A percentile compares a stretch with the other conserved stretches of the same genome.
These are phyloP conservation scores for Tolypocladium amazonense DNA, from an alignment of 2,329 filamentous ascomycete species.

Conservation along the genomic window DNA sequence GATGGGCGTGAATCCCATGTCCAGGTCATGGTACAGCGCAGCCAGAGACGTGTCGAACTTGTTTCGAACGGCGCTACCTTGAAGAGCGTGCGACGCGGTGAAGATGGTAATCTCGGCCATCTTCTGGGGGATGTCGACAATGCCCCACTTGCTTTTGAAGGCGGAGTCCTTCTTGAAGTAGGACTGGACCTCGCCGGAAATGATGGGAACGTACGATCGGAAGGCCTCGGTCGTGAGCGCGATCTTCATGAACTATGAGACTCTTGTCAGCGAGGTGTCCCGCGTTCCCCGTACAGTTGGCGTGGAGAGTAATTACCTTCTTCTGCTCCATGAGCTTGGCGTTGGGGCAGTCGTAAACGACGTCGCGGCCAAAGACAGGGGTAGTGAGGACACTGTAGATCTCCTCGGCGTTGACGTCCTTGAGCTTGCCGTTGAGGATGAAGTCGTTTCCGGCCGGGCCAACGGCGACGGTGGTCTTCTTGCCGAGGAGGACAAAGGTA, in stretches of 20 bases:
- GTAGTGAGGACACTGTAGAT: constrained; percentile 72
- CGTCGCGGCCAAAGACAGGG: constrained; percentile 69
- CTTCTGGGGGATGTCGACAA: constrained; percentile 59
- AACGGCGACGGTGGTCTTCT: constrained; percentile 79
- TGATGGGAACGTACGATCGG: constrained; percentile 66
- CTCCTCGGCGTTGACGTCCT: constrained; percentile 83
- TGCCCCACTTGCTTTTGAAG: constrained; percentile 59
- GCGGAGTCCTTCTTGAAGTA: constrained; percentile 58
- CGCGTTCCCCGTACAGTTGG: background rate
- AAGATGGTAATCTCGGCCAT: constrained; percentile 87
- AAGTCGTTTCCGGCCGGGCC: constrained; percentile 81
- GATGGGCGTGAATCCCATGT: constrained; percentile 80
- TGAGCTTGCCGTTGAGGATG: constrained; percentile 82
- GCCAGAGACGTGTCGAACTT: constrained; percentile 75
- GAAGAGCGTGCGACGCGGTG: constrained; percentile 75
- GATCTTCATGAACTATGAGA: constrained; percentile 62
- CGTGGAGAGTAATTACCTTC: constrained; percentile 48
- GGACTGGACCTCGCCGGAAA: constrained; percentile 60
- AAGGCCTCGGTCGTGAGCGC: constrained; percentile 68
- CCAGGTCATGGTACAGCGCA: constrained; percentile 75
- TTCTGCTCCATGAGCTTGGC: constrained; percentile 94
- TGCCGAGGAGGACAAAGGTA: constrained; percentile 79
- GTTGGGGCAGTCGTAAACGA: constrained; percentile 86
- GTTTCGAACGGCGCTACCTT: constrained; percentile 72
- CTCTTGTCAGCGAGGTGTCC: constrained; percentile 6